These are phyloP conservation scores for Tritrichomonas foetus DNA, from an alignment of 208 protist species.

Conservation along the genomic window DNA sequence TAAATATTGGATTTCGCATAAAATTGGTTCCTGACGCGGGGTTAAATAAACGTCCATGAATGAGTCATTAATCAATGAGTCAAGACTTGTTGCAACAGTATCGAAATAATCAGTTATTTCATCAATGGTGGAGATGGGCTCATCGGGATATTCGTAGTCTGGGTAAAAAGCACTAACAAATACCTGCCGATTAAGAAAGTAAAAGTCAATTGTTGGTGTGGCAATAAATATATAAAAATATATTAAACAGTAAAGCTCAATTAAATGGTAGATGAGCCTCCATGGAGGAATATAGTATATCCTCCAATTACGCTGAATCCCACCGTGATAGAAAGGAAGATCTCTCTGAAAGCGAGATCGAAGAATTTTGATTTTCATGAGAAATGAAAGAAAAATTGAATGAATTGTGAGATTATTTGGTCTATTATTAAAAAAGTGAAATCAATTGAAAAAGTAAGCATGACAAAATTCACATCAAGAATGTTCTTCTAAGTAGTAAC, in stretches of 20 bases:
- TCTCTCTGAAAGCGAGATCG: no score
- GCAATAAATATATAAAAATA: not conserved
- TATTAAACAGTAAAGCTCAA: not conserved
- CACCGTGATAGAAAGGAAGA: not conserved
- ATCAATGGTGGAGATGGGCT: not conserved
- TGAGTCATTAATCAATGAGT: not conserved
- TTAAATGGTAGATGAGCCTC: not conserved
- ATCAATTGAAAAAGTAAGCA: no score
- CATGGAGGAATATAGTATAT: not conserved
- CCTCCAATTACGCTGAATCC: not conserved
- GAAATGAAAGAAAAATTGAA: no score
- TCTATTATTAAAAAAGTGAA: no score
- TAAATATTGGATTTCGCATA: not conserved
- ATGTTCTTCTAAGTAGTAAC: no score
- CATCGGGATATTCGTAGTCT: not conserved
- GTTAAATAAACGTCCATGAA: not conserved
- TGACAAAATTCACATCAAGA: no score
- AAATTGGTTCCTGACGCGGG: not conserved
- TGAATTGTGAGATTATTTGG: no score
- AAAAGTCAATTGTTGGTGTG: not conserved
- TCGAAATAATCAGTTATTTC: not conserved
- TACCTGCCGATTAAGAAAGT: not conserved
- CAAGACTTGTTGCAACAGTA: not conserved
- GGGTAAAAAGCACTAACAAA: conserved; percentile 28
- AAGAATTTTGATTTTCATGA: no score